phyloP scores from a whole-genome alignment of 2,329 filamentous ascomycete species.

The Parastagonospora avenae region DNA sequence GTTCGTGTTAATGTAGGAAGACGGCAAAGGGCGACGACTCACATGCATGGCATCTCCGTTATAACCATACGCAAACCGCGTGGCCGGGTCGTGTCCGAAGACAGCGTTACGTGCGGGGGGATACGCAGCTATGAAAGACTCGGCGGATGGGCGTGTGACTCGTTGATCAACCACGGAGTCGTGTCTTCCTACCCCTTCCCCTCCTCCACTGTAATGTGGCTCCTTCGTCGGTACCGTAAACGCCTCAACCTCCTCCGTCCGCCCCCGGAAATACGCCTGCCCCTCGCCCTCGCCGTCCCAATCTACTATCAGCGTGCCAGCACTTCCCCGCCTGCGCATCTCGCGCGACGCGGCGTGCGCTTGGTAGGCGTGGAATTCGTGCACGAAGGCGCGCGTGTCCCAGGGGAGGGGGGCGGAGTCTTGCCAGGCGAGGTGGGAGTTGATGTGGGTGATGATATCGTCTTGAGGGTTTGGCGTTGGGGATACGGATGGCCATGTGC shows the following conservation, averaged over 20 bases:
- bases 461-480: too few species aligned
- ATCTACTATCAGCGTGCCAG: constrained; percentile 30
- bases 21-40: background rate
- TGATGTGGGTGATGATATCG: too few species aligned
- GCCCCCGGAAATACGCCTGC: background rate
- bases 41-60: constrained; percentile 22
- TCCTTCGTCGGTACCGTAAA: too few species aligned
- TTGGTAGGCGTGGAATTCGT: constrained; percentile 23
- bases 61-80: constrained; percentile 19
- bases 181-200: too few species aligned
- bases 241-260: too few species aligned
- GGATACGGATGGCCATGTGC: too few species aligned
- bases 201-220: too few species aligned
- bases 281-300: constrained; percentile 10
- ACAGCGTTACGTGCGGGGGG: background rate
- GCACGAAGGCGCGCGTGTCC: constrained; percentile 15
- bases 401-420: too few species aligned
- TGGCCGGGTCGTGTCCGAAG: constrained; percentile 15
- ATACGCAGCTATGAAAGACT: background rate
- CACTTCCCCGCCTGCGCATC: background rate
- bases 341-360: background rate
- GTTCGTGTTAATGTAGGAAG: background rate
- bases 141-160: background rate
- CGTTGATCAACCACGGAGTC: too few species aligned
- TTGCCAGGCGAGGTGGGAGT: too few species aligned